Conservation (phyloP, 176 grass and related monocot genomes). For the Thinopyrum elongatum region DNA sequence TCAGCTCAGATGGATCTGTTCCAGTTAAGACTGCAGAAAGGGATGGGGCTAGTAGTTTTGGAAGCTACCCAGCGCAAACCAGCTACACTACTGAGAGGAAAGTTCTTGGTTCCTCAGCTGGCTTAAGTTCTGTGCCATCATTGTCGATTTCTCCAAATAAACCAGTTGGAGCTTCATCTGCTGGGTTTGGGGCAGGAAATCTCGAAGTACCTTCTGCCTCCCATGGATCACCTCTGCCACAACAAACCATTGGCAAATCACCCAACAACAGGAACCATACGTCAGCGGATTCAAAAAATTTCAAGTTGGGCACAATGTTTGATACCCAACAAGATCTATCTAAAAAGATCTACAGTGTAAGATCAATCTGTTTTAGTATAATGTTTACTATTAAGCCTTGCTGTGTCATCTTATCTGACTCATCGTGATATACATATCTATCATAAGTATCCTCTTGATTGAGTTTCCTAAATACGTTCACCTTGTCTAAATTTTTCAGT, state of each 20-base stretch:
- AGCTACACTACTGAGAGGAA: constrained; percentile 32
- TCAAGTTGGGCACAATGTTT: constrained; percentile 40
- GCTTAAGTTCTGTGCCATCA: constrained; percentile 29
- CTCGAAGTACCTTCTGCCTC: constrained; percentile 33
- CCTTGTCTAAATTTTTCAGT: not conserved
- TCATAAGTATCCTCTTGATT: not conserved
- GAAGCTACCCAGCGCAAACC: constrained; percentile 21
- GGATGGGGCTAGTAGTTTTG: constrained; percentile 34
- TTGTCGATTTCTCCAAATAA: constrained; percentile 31
- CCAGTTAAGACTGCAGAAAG: constrained; percentile 41
- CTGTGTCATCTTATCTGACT: not conserved
- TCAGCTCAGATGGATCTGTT: constrained; percentile 47
- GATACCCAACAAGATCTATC: constrained; percentile 65
- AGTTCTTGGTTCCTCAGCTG: constrained; percentile 34
- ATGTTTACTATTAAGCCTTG: not conserved
- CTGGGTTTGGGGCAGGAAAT: constrained; percentile 44
- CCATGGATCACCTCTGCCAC: constrained; percentile 26
- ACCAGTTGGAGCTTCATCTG: constrained; percentile 29
- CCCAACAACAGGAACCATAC: constrained; percentile 34
- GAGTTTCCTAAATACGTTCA: constrained; percentile 8
- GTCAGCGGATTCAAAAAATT: constrained; percentile 41
- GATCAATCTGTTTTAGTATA: constrained; percentile 24
- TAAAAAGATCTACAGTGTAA: constrained; percentile 90
- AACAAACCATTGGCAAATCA: constrained; percentile 48
- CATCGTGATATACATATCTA: constrained; percentile 4